phyloP scores from a whole-genome alignment of 2,329 filamentous ascomycete species.

The Exophiala sp. region DNA sequence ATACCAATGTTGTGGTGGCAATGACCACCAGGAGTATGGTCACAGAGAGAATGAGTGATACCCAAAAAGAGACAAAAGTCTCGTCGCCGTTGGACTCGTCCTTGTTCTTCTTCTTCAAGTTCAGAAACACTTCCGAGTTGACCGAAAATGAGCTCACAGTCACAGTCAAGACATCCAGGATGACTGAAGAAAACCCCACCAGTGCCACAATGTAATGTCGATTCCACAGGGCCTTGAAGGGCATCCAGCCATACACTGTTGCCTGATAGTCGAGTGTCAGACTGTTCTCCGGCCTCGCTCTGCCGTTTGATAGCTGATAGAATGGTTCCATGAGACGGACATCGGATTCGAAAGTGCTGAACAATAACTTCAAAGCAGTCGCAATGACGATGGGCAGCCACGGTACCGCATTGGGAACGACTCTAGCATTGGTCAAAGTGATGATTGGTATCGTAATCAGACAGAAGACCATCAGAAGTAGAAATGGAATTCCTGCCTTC shows the following conservation, averaged over 20 bases:
- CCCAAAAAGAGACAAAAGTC: constrained; percentile 59
- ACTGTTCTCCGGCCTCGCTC: constrained; percentile 43
- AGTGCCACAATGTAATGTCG: constrained; percentile 45
- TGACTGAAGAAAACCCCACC: constrained; percentile 44
- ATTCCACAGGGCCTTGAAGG: constrained; percentile 43
- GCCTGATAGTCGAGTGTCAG: constrained; percentile 50
- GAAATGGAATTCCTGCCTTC: constrained; percentile 39
- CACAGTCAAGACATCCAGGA: constrained; percentile 47
- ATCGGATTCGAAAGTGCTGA: constrained; percentile 47
- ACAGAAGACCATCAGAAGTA: constrained; percentile 39
- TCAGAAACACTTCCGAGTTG: constrained; percentile 40
- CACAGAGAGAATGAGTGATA: constrained; percentile 60
- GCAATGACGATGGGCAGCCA: constrained; percentile 47
- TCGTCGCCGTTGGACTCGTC: constrained; percentile 37
- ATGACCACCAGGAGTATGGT: constrained; percentile 66
- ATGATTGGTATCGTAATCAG: constrained; percentile 41
- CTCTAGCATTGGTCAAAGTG: constrained; percentile 39
- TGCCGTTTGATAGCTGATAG: constrained; percentile 43
- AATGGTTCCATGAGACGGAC: constrained; percentile 49
- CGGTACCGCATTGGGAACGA: constrained; percentile 40
- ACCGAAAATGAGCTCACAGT: constrained; percentile 47
- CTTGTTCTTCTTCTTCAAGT: constrained; percentile 14
- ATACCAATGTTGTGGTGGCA: constrained; percentile 58
- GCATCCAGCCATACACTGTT: constrained; percentile 44
- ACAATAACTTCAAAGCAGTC: constrained; percentile 45